These are phyloP conservation scores for Carex parvula DNA, from an alignment of 176 grass and related monocot species.

Conservation along the genomic window DNA sequence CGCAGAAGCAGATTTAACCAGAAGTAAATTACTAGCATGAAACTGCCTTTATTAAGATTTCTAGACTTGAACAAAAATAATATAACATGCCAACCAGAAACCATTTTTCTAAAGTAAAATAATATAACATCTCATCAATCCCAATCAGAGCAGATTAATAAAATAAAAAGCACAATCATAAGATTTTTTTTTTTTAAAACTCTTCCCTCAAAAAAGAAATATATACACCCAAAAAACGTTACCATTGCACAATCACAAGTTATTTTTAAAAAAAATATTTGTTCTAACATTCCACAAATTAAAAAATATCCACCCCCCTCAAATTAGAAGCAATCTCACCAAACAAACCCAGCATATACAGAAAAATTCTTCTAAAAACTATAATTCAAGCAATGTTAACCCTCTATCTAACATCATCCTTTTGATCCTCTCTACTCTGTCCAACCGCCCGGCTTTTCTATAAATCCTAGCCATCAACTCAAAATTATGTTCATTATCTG, in stretches of 20 bases:
- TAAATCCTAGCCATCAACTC: constrained; percentile 35
- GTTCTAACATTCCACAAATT: neutral
- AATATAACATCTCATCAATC: neutral
- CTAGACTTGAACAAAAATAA: too few species aligned
- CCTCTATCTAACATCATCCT: constrained; percentile 40
- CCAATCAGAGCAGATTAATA: neutral
- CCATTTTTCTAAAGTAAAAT: neutral
- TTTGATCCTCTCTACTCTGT: constrained; percentile 32
- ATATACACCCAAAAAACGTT: neutral
- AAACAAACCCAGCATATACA: neutral
- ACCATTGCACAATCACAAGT: too few species aligned
- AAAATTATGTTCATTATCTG: constrained; percentile 41
- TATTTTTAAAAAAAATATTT: neutral
- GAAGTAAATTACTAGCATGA: too few species aligned
- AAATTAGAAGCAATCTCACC: neutral
- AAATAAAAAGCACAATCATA: neutral
- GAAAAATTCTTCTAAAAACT: neutral
- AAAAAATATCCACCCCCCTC: neutral
- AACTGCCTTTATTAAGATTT: too few species aligned
- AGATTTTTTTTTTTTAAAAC: neutral
- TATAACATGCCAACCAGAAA: neutral
- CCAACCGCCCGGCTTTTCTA: constrained; percentile 16
- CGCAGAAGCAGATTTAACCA: too few species aligned
- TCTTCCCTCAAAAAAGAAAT: neutral
- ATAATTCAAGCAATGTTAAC: constrained; percentile 14